A percentile compares a stretch with the other conserved stretches of the same genome.
Conservation (phyloP, 2,329 filamentous ascomycete species). For the Aspergillus intermedius region DNA sequence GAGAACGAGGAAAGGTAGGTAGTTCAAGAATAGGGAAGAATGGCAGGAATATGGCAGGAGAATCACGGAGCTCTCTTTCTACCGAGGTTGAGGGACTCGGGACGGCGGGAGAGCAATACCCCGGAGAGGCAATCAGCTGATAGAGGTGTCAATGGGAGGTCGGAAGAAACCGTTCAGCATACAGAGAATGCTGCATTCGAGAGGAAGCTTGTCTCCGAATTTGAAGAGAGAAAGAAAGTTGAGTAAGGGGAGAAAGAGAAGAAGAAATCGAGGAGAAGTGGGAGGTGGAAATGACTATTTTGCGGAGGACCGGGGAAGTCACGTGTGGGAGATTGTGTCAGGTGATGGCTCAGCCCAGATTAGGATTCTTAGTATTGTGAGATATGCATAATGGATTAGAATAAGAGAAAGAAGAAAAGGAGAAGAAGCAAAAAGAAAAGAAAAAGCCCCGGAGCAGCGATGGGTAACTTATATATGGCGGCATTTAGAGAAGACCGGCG, state of each 20-base stretch:
- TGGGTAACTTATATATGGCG: neutral
- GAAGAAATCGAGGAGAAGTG: neutral
- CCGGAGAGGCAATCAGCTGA: neutral
- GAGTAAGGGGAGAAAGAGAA: neutral
- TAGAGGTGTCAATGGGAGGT: neutral
- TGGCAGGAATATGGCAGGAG: conserved; percentile 7
- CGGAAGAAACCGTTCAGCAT: too few species aligned
- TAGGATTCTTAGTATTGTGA: neutral
- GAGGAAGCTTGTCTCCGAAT: too few species aligned
- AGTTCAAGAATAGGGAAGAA: conserved; percentile 2
- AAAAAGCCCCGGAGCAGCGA: neutral
- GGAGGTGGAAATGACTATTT: neutral
- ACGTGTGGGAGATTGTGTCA: conserved; percentile 17
- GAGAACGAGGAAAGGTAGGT: neutral
- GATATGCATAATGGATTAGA: neutral
- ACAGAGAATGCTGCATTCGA: too few species aligned
- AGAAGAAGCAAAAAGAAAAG: neutral
- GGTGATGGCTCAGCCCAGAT: neutral
- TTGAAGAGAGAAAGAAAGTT: neutral
- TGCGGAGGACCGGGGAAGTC: conserved; percentile 21
- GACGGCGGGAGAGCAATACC: conserved; percentile 10
- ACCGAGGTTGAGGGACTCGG: conserved; percentile 24
- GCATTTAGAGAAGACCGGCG: neutral
- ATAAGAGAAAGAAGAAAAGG: neutral
- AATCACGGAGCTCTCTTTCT: conserved; percentile 13